Conservation (phyloP, 768 basidiomycete genomes). For the Termitomyces sp. region DNA sequence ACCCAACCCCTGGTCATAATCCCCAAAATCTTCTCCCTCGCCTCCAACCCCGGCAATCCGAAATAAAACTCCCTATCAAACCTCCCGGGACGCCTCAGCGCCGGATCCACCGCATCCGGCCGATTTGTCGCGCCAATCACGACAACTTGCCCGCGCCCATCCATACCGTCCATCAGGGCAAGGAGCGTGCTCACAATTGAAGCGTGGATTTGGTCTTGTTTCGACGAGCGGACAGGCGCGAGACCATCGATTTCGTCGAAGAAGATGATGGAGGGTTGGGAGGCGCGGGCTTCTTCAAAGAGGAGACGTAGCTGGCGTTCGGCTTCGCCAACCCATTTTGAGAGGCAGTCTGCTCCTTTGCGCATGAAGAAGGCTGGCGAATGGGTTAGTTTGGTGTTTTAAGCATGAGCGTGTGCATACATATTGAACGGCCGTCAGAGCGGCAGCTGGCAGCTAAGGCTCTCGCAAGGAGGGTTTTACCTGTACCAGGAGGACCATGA, state of each 20-base stretch:
- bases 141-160: slow-evolving; percentile 93
- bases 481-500: slow-evolving; percentile 98
- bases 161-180: slow-evolving; percentile 99
- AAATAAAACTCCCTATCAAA: slow-evolving; percentile 99
- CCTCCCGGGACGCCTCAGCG: slow-evolving; percentile 85
- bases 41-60: slow-evolving; percentile 78
- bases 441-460: slow-evolving; percentile 92
- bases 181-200: slow-evolving; percentile 94
- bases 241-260: slow-evolving; percentile 99
- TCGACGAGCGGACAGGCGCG: slow-evolving; percentile 95
- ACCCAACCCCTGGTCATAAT: slow-evolving; percentile 92
- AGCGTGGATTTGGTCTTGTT: slow-evolving; percentile 98
- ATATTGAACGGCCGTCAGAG: slow-evolving; percentile 80
- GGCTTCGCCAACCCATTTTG: slow-evolving; percentile 99
- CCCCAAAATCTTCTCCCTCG: slow-evolving; percentile 79
- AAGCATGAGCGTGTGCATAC: slow-evolving; percentile 38
- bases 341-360: slow-evolving; percentile 95
- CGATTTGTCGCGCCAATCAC: slow-evolving; percentile 98
- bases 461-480: slow-evolving; percentile 90
- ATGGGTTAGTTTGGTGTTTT: not conserved
- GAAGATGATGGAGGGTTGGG: slow-evolving; percentile 96
- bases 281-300: slow-evolving; percentile 91
- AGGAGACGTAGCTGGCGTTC: slow-evolving; percentile 91
- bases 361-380: slow-evolving; percentile 95
- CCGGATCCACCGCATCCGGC: slow-evolving; percentile 97